Evolutionary conservation across 2,329 filamentous ascomycete species (phyloP).

Genomic region (Pseudocercospora musae): DNA sequence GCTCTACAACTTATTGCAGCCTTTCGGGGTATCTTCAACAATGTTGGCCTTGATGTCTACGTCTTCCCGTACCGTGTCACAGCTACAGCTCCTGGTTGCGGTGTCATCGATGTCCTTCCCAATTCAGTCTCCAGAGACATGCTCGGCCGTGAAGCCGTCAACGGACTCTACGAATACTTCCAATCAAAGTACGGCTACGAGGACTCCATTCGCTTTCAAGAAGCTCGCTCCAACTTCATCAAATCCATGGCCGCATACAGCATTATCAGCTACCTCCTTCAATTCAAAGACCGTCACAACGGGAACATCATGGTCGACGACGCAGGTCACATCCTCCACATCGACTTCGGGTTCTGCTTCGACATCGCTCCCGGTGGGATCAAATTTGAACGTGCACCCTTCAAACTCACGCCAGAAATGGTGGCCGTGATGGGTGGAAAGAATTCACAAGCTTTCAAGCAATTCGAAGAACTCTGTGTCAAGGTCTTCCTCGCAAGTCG

Average conservation of each 20-base stretch:
- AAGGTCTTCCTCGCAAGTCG: slow-evolving; percentile 90
- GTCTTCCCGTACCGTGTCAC: slow-evolving; percentile 97
- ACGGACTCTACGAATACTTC: slow-evolving; percentile 98
- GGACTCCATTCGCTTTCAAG: slow-evolving; percentile 90
- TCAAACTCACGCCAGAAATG: slow-evolving; percentile 98
- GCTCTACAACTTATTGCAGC: slow-evolving; percentile 97
- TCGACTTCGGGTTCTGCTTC: slow-evolving; percentile 99
- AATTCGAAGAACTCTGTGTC: slow-evolving; percentile 94
- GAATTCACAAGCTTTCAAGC: slow-evolving; percentile 83
- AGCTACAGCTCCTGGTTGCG: slow-evolving; percentile 92
- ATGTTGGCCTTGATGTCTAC: slow-evolving; percentile 90
- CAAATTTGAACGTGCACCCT: slow-evolving; percentile 94
- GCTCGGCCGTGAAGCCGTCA: slow-evolving; percentile 96
- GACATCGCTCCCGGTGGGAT: slow-evolving; percentile 96
- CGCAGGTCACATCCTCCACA: slow-evolving; percentile 93
- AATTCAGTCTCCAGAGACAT: slow-evolving; percentile 98
- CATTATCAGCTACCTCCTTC: slow-evolving; percentile 90
- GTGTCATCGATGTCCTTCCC: slow-evolving; percentile 95
- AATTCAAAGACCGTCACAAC: slow-evolving; percentile 99
- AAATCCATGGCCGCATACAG: slow-evolving; percentile 99
- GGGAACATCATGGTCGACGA: slow-evolving; percentile 99
- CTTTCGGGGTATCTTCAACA: slow-evolving; percentile 95
- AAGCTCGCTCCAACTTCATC: slow-evolving; percentile 93
- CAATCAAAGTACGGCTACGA: slow-evolving; percentile 95
- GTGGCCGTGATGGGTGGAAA: slow-evolving; percentile 93